Base-by-base conservation (phyloP, 2,329 filamentous ascomycete genomes). In the Penicillium sp. region DNA sequence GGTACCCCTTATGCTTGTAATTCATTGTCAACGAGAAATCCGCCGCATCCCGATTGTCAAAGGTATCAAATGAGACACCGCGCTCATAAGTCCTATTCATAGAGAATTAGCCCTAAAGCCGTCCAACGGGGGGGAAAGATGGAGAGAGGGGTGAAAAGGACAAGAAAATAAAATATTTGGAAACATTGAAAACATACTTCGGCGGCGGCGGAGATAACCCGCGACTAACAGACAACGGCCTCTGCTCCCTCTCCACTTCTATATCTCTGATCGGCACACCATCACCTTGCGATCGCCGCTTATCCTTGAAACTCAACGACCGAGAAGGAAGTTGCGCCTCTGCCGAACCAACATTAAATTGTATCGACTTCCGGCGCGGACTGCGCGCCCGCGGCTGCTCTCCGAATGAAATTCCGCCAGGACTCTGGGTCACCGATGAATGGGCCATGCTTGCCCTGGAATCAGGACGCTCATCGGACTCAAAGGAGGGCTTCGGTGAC, bases 1-100 rank as follows among this genome's bases (percentile, higher is more conserved):
- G 86, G 74, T 94, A 96, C 61, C 92, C 90, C 63, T 88, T 88
- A 73, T 97, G 92, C 68, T 91, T 90, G 63, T 89, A 85, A 67
- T 92, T 92, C 56, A 96, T 79, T 0, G 91, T 95, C 63, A 96
- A 84, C 6, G 90, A 90, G 69, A 87, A 87, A 63, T 88, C 85
- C 37, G 84, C 81, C 6, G 86, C 84, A 68, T 86, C 84, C 59
- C 84, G 84, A 53, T 85, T 85, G 58, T 83, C 79, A 67, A 90
- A 89, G 1, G 87, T 90, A 70, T 90, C 86, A 69, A 90, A 90
- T n/a, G 85, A 87, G 31, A 90, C 86, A 61, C 86, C 85, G 42
- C 82, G 79, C 54, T 85, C 80, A 70, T 89, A 90, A 53, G 84
- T 83, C 53, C 84, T 85, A 49, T 22, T 2, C 12, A 41, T 41